These are phyloP conservation scores for Gracilaria gracilis DNA, from an alignment of 23 red algal species.

Conservation along the genomic window DNA sequence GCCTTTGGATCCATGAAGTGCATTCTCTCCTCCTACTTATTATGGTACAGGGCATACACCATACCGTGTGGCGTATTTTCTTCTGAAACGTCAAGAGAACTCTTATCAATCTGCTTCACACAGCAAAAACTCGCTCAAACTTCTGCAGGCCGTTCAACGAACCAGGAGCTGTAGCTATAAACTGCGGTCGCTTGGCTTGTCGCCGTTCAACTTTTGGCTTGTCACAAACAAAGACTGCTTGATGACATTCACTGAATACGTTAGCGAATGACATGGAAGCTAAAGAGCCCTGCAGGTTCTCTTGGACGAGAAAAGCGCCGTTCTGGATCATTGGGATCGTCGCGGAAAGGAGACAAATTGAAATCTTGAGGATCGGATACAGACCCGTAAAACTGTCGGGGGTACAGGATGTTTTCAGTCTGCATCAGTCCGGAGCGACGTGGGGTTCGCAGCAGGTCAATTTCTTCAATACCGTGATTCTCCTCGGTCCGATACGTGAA, in stretches of 20 bases:
- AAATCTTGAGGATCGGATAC: background rate
- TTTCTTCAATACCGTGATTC: background rate
- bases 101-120: too few species aligned
- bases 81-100: too few species aligned
- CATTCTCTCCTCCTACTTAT: too few species aligned
- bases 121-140: too few species aligned
- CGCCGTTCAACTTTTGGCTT: too few species aligned
- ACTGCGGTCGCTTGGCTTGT: too few species aligned
- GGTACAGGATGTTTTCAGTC: background rate
- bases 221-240: background rate
- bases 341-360: background rate
- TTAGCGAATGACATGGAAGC: slow-evolving; percentile 2
- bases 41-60: too few species aligned
- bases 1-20: too few species aligned
- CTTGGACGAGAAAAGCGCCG: background rate
- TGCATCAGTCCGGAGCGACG: background rate
- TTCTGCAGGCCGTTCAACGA: too few species aligned
- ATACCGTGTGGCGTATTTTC: too few species aligned
- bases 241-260: background rate
- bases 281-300: background rate
- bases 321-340: background rate
- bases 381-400: background rate
- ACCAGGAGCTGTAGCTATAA: too few species aligned
- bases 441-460: background rate
- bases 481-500: slow-evolving; percentile 18